Percentiles rank a stretch among this genome's conserved stretches.
These are phyloP conservation scores for Prunus salicina DNA, from an alignment of 306 rosid species.

Conservation along the genomic window DNA sequence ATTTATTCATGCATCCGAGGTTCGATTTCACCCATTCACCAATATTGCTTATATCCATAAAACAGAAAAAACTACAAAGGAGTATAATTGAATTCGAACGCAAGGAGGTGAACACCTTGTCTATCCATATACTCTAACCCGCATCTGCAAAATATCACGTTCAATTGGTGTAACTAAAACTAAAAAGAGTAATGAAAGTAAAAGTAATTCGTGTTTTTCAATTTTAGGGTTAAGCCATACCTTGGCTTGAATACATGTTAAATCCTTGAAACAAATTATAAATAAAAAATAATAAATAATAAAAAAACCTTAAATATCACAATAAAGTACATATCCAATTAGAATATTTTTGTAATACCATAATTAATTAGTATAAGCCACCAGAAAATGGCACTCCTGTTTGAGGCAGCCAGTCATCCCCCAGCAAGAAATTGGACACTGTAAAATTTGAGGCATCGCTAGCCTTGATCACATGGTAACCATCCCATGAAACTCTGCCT, in stretches of 20 bases:
- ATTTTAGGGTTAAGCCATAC: too few relatives aligned
- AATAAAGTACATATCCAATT: background rate
- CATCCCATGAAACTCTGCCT: conserved; percentile 45
- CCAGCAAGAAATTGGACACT: conserved; percentile 38
- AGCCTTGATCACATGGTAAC: conserved; percentile 39
- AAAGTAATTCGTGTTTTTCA: too few relatives aligned
- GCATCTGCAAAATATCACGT: too few relatives aligned
- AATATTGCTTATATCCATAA: too few relatives aligned
- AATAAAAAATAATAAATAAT: background rate
- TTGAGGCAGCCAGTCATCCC: conserved; percentile 56
- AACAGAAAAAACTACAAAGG: too few relatives aligned
- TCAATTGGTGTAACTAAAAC: too few relatives aligned
- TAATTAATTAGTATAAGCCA: conserved; percentile 5
- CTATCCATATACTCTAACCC: too few relatives aligned
- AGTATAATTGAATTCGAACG: too few relatives aligned
- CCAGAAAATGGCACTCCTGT: conserved; percentile 54
- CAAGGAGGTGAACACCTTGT: too few relatives aligned
- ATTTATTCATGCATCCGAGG: too few relatives aligned
- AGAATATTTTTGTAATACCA: background rate
- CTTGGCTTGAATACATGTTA: background rate
- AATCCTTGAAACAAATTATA: background rate
- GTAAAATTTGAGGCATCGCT: conserved; percentile 53
- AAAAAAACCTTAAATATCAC: background rate
- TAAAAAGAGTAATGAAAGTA: too few relatives aligned
- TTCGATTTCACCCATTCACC: too few relatives aligned